These are phyloP conservation scores for Paraleonurus japonicus DNA, from an alignment of 257 asterid genomes.

Conservation along the genomic window DNA sequence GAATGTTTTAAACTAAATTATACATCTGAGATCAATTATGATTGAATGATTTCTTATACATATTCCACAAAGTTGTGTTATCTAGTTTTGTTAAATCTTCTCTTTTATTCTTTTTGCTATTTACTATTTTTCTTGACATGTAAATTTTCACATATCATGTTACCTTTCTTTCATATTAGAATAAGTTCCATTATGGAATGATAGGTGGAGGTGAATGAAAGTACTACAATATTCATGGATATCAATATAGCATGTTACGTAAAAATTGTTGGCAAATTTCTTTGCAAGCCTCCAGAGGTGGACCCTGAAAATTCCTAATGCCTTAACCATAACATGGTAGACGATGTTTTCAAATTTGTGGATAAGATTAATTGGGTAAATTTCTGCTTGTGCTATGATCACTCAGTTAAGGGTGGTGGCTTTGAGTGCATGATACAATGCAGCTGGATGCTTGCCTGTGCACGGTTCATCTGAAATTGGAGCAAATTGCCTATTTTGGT, in stretches of 20 bases:
- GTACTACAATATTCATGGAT: background rate
- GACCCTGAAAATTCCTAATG: background rate
- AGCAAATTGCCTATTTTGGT: background rate
- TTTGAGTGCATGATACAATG: constrained; percentile 1
- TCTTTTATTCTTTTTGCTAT: background rate
- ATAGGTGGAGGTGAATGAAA: background rate
- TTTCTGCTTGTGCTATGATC: constrained; percentile 2
- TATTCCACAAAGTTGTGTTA: background rate
- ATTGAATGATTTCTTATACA: background rate
- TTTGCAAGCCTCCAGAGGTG: background rate
- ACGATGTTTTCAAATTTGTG: background rate
- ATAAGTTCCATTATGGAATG: background rate
- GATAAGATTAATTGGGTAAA: background rate
- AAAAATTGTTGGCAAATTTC: background rate
- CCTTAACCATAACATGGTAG: background rate
- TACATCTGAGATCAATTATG: constrained; percentile 20
- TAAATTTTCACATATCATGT: background rate
- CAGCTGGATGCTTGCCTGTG: constrained; percentile 16
- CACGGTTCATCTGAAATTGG: constrained; percentile 8
- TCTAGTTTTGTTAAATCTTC: background rate
- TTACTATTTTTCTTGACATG: background rate
- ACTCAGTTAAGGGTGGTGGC: constrained; percentile 3
- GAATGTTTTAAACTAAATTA: constrained; percentile 9
- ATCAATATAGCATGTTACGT: background rate
- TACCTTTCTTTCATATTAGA: constrained; percentile 8